Conservation (phyloP, 352 stramenopile species). For the Peronosclerospora sorghi region DNA sequence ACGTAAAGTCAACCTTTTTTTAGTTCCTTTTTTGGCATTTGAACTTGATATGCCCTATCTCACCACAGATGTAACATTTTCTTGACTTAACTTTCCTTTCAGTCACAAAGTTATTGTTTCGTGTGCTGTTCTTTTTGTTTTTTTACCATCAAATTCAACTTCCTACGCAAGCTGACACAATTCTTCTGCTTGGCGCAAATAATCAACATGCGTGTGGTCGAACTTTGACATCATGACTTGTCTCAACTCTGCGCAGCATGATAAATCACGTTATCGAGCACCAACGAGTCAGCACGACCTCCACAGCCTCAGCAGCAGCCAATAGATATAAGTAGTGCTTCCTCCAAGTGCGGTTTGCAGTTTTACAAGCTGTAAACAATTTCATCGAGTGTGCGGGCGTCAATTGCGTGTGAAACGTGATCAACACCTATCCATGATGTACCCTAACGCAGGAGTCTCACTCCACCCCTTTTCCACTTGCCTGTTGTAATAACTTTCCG, state of each 20-base stretch:
- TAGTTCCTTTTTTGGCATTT: too few relatives aligned
- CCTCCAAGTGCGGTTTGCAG: not conserved
- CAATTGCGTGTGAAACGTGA: not conserved
- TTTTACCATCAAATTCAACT: not conserved
- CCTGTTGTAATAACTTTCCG: conserved; percentile 4
- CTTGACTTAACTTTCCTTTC: too few relatives aligned
- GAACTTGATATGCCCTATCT: too few relatives aligned
- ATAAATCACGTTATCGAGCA: not conserved
- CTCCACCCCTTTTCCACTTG: conserved; percentile 4
- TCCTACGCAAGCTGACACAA: not conserved
- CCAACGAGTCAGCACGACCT: not conserved
- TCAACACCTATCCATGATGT: conserved; percentile 1
- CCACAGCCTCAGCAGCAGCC: not conserved
- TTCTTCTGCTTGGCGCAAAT: not conserved
- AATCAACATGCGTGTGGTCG: not conserved
- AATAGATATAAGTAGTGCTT: not conserved
- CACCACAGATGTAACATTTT: too few relatives aligned
- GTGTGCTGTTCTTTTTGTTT: not conserved
- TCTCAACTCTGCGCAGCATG: not conserved
- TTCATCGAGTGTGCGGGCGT: not conserved
- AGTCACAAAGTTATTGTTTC: not conserved
- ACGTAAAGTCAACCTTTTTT: not conserved
- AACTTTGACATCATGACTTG: not conserved
- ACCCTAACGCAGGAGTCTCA: not conserved
- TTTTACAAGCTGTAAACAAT: too few relatives aligned